Percentiles rank a stretch among this genome's conserved stretches.
Conservation (phyloP, 2,329 filamentous ascomycete genomes). For the Trichoderma lentiforme region DNA sequence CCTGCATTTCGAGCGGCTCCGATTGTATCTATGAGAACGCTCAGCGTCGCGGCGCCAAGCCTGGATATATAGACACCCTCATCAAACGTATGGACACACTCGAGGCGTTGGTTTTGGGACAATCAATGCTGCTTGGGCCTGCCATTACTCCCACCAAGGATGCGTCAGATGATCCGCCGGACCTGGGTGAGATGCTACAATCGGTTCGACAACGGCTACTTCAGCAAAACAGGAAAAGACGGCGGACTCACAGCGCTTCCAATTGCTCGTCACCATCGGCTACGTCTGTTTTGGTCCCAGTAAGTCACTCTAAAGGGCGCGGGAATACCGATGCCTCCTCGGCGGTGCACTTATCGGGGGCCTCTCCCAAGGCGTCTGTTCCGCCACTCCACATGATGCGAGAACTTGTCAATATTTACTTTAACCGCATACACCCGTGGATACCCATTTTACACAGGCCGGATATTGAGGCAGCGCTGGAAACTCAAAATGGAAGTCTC, state of each 20-base stretch:
- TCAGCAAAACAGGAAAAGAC: slow-evolving; percentile 4
- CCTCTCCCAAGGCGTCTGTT: background rate
- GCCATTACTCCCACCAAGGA: background rate
- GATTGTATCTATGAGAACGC: slow-evolving; percentile 19
- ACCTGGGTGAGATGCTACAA: slow-evolving; percentile 9
- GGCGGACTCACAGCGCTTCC: background rate
- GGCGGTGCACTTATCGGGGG: background rate
- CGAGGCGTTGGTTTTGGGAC: slow-evolving; percentile 19
- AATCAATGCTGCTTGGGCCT: slow-evolving; percentile 16
- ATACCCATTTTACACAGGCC: slow-evolving; percentile 17
- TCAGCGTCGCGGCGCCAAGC: slow-evolving; percentile 17
- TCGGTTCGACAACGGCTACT: slow-evolving; percentile 15
- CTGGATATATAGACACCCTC: slow-evolving; percentile 19
- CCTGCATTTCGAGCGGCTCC: slow-evolving; percentile 12
- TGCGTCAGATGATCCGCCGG: background rate
- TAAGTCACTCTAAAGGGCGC: background rate
- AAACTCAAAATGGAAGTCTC: background rate
- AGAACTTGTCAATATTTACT: slow-evolving; percentile 17
- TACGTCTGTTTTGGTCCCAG: background rate
- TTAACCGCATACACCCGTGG: slow-evolving; percentile 18
- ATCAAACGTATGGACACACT: slow-evolving; percentile 20
- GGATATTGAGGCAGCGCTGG: slow-evolving; percentile 4
- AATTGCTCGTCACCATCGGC: background rate
- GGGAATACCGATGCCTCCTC: background rate
- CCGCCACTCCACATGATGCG: slow-evolving; percentile 16